A percentile compares a stretch with the other conserved stretches of the same genome.
phyloP scores from a whole-genome alignment of 805 yeast species.

The Starmerella apicola region DNA sequence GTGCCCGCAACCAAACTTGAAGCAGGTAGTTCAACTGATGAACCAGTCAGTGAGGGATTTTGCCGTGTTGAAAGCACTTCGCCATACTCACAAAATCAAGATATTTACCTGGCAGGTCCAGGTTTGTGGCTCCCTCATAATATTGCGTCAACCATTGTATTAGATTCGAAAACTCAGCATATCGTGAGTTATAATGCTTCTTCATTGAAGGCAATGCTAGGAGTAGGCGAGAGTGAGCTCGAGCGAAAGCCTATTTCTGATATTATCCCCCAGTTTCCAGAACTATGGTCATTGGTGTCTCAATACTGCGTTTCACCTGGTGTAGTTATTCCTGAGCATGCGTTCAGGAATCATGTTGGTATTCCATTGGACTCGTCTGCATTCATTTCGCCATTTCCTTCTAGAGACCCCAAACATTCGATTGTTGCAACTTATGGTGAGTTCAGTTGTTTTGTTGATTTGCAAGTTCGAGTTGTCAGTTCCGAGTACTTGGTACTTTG shows the following conservation, averaged over 20 bases:
- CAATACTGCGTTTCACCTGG: conserved; percentile 39
- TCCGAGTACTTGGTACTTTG: conserved; percentile 54
- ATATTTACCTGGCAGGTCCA: conserved; percentile 4
- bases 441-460: conserved; percentile 46
- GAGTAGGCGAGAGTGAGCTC: conserved; percentile 8
- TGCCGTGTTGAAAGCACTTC: conserved; percentile 1
- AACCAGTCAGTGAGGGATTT: neutral
- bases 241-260: conserved; percentile 12
- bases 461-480: conserved; percentile 63
- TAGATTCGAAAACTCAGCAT: conserved; percentile 22
- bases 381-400: conserved; percentile 29
- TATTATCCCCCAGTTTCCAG: conserved; percentile 21
- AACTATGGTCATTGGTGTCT: conserved; percentile 32
- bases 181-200: conserved; percentile 30
- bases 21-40: no score
- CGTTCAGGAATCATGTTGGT: conserved; percentile 49
- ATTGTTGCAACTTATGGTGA: conserved; percentile 55
- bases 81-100: neutral
- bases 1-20: conserved; percentile 28
- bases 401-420: conserved; percentile 12
- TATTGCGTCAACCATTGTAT: conserved; percentile 10
- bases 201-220: conserved; percentile 17
- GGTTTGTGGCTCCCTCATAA: conserved; percentile 8
- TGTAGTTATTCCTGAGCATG: conserved; percentile 79
- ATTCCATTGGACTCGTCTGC: conserved; percentile 2